Evolutionary conservation across 139 green algal species (phyloP), one percentile per base, ranked within the genome.

Genomic region (Bryopsis sp.): DNA sequence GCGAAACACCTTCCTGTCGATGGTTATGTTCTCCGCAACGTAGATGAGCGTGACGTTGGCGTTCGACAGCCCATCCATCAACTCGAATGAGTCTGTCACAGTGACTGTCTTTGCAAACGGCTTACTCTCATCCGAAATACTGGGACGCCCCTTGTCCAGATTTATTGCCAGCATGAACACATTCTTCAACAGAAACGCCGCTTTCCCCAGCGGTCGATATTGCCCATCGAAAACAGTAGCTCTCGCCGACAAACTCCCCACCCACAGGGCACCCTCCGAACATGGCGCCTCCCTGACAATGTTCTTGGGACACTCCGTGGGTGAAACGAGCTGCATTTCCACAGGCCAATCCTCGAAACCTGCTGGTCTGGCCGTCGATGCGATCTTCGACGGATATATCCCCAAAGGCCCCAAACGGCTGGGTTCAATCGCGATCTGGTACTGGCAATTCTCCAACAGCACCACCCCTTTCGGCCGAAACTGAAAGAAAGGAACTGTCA

Each of bases 381-480:
- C 28, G 32, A 65, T 46, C 29, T 22, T 65, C 6, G 26, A 5
- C 24, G 58, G 58, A 43, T 65, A 65, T 32, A 6, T 11, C 4
- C 43, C 58, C 15, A 65, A 26, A 24, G 28, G 26, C 58, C 58
- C 26, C 28, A 39, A 7, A 5, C 5, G 39, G 8, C 4, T 26
- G 15, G 58, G 58, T 47, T 65, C 58, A 22, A 65, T 65, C 15
- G 58, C 58, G 4, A 65, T 32, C 28, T 65, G 58, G 28, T 46
- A 65, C 58, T 65, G 58, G 15, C 15, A 46, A 33, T 46, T 46
- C 31, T 39, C 4, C 6, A 65, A 3, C 32, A 32, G 31, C 4
- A 65, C 26, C 7, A 33, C 43, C 4, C 28, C 26, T 24, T 33
- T 33, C 15, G 8, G 8, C 19, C 31, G 11, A 39, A 65, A 65